Evolutionary conservation across 2,329 filamentous ascomycete genomes (phyloP).

Genomic region (Fusarium neocosmosporiellum): DNA sequence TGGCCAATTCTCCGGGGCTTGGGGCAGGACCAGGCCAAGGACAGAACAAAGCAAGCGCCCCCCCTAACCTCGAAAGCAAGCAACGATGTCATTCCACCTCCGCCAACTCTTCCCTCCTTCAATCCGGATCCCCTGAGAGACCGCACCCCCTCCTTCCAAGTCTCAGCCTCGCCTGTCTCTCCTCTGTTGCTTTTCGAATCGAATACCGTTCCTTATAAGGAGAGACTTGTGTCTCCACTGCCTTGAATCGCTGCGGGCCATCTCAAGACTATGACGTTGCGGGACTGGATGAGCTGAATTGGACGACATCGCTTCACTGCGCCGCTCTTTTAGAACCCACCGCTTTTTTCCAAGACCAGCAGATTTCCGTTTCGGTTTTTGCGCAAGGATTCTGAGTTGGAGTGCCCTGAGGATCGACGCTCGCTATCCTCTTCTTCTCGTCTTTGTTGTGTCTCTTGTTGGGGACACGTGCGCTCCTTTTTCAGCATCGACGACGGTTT

Average conservation of each 20-base stretch:
- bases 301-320: conserved; percentile 25
- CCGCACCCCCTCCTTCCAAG: conserved; percentile 6
- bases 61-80: conserved; percentile 35
- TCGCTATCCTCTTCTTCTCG: conserved; percentile 28
- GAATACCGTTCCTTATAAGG: conserved; percentile 24
- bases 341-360: conserved; percentile 1
- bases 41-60: conserved; percentile 37
- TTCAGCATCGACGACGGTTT: conserved; percentile 9
- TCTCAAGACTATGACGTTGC: conserved; percentile 43
- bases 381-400: background rate
- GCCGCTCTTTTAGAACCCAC: conserved; percentile 18
- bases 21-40: conserved; percentile 27
- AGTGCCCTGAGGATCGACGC: conserved; percentile 14
- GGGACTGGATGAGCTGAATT: conserved; percentile 38
- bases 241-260: conserved; percentile 11
- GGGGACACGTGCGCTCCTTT: conserved; percentile 39
- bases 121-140: conserved; percentile 33
- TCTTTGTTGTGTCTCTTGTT: conserved; percentile 16
- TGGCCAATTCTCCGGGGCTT: conserved; percentile 44
- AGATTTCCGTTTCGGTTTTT: background rate
- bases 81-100: conserved; percentile 44
- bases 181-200: conserved; percentile 6
- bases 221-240: conserved; percentile 19
- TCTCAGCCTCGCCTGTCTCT: conserved; percentile 30
- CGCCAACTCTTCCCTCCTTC: conserved; percentile 41